Evolutionary conservation across 192 early-diverging fungal genomes (phyloP).

Genomic region (Funneliformis geosporum): DNA sequence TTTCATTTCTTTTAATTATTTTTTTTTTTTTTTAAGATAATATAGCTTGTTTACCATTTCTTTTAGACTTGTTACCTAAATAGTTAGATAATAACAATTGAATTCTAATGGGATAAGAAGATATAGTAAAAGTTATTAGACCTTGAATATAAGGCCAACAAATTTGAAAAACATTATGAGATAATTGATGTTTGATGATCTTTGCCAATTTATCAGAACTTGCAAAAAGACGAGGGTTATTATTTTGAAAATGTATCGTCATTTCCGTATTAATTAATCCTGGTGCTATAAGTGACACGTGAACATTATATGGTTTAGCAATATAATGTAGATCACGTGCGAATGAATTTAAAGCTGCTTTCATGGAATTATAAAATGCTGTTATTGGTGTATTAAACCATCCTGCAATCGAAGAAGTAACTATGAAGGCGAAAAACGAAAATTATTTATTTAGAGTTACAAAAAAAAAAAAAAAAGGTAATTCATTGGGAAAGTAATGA

Average conservation of each 20-base stretch:
- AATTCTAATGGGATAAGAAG: background rate
- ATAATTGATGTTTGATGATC: conserved; percentile 13
- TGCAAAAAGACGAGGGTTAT: background rate
- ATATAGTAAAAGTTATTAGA: background rate
- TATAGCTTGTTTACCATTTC: background rate
- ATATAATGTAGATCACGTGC: conserved; percentile 35
- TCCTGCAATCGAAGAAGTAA: conserved; percentile 25
- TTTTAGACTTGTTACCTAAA: background rate
- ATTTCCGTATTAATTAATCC: conserved; percentile 34
- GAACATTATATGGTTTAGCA: conserved; percentile 23
- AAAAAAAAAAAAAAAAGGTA: no score
- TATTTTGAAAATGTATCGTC: conserved; percentile 3
- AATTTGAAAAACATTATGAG: background rate
- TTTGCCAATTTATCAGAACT: conserved; percentile 3
- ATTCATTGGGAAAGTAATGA: no score
- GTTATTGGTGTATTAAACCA: background rate
- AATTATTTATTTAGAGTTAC: background rate
- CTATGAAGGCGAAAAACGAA: background rate
- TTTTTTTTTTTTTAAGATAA: no score
- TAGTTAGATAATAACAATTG: background rate
- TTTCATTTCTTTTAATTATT: no score
- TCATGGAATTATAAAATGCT: conserved; percentile 31
- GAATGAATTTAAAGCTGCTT: conserved; percentile 32
- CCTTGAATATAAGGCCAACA: conserved; percentile 18
- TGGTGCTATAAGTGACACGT: conserved; percentile 28